These are phyloP conservation scores for Candida ulmi DNA, from an alignment of 805 yeast genomes.

Conservation along the genomic window DNA sequence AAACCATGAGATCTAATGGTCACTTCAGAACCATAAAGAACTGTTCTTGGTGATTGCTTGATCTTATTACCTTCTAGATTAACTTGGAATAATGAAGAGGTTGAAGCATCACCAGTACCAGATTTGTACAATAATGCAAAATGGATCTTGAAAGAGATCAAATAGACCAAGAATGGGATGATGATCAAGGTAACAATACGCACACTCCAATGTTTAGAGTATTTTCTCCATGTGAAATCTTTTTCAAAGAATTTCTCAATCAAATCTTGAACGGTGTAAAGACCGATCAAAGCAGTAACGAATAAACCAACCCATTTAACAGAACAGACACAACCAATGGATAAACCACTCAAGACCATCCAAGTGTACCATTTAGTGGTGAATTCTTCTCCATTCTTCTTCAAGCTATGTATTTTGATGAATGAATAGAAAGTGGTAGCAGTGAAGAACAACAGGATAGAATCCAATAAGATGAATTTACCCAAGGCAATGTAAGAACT, in stretches of 20 bases:
- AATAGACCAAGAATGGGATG: conserved; percentile 65
- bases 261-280: conserved; percentile 52
- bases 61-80: conserved; percentile 67
- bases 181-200: conserved; percentile 63
- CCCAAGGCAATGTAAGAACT: conserved; percentile 65
- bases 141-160: conserved; percentile 74
- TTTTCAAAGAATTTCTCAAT: conserved; percentile 34
- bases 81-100: conserved; percentile 86
- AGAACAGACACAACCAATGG: conserved; percentile 79
- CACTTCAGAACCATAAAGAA: conserved; percentile 47
- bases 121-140: conserved; percentile 68
- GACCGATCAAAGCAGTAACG: conserved; percentile 54
- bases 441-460: conserved; percentile 72
- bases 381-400: conserved; percentile 32
- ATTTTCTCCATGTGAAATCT: conserved; percentile 26
- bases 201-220: conserved; percentile 63
- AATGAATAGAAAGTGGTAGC: conserved; percentile 62
- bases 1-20: conserved; percentile 60
- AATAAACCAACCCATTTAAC: conserved; percentile 85
- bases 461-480: conserved; percentile 70
- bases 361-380: conserved; percentile 41
- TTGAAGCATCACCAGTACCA: conserved; percentile 92
- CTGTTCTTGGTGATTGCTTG: conserved; percentile 61
- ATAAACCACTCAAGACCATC: conserved; percentile 57
- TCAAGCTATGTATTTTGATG: conserved; percentile 46